These are phyloP conservation scores for Talaromyces atroroseus DNA, from an alignment of 2,329 filamentous ascomycete species.

Conservation along the genomic window DNA sequence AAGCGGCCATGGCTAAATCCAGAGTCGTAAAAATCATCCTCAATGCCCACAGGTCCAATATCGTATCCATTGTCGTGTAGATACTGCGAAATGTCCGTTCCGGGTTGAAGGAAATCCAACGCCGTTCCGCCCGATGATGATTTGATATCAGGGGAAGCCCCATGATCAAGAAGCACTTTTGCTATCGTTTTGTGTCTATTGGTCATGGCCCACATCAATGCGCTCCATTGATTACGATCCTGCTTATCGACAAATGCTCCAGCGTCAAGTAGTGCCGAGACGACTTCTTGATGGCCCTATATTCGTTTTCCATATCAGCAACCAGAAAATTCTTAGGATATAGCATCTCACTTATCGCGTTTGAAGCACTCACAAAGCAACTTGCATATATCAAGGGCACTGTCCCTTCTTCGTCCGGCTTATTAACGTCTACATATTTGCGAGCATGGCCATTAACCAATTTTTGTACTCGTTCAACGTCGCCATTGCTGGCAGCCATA, in stretches of 20 bases:
- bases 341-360: not conserved
- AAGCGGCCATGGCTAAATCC: constrained; percentile 91
- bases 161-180: constrained; percentile 84
- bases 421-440: constrained; percentile 75
- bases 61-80: constrained; percentile 90
- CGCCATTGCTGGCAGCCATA: constrained; percentile 95
- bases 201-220: constrained; percentile 99
- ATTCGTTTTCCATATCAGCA: constrained; percentile 7
- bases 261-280: constrained; percentile 74
- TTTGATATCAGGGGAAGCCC: constrained; percentile 91
- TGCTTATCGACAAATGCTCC: constrained; percentile 88
- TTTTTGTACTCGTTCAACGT: constrained; percentile 71
- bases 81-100: constrained; percentile 95
- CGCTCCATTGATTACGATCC: constrained; percentile 94
- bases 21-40: constrained; percentile 88
- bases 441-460: constrained; percentile 70
- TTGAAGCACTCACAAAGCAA: constrained; percentile 70
- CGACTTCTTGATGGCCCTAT: constrained; percentile 82
- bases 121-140: constrained; percentile 90
- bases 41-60: constrained; percentile 33
- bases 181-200: constrained; percentile 95
- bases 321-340: not conserved
- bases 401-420: constrained; percentile 87
- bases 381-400: constrained; percentile 96
- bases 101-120: constrained; percentile 89